phyloP scores from a whole-genome alignment of 306 rosid species.

The Senna tora region DNA sequence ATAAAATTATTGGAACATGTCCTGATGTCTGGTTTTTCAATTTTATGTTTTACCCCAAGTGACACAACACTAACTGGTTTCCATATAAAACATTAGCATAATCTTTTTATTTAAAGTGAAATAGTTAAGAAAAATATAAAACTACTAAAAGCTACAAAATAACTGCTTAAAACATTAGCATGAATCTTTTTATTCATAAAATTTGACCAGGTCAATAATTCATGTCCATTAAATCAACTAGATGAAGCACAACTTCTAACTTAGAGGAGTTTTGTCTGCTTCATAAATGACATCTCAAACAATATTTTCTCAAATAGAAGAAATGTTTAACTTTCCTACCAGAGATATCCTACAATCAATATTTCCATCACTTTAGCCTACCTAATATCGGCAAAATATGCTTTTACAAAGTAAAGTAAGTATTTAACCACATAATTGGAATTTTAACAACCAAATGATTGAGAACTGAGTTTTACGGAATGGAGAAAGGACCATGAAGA shows the following conservation, averaged over 20 bases:
- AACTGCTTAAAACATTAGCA: not conserved
- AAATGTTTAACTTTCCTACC: not conserved
- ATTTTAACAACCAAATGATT: not conserved
- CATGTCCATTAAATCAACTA: not conserved
- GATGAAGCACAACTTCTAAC: not conserved
- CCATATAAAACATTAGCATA: not conserved
- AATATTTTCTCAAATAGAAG: not conserved
- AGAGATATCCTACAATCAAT: constrained; percentile 14
- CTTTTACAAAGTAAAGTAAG: constrained; percentile 14
- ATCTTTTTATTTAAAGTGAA: not conserved
- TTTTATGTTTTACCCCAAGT: not conserved
- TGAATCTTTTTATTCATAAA: not conserved
- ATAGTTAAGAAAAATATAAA: not conserved
- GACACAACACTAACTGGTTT: constrained; percentile 6
- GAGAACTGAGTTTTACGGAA: constrained; percentile 15
- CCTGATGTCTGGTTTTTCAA: not conserved
- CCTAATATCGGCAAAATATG: constrained; percentile 12
- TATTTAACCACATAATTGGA: constrained; percentile 10
- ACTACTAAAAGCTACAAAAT: not conserved
- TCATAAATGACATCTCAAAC: not conserved
- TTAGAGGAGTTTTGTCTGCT: not conserved
- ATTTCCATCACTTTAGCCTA: not conserved
- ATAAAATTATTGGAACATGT: not conserved
- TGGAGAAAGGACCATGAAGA: constrained; percentile 11
- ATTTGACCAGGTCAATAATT: not conserved